Base-by-base conservation (phyloP, 73 alveolate genomes). In the Paramecium bursaria region DNA sequence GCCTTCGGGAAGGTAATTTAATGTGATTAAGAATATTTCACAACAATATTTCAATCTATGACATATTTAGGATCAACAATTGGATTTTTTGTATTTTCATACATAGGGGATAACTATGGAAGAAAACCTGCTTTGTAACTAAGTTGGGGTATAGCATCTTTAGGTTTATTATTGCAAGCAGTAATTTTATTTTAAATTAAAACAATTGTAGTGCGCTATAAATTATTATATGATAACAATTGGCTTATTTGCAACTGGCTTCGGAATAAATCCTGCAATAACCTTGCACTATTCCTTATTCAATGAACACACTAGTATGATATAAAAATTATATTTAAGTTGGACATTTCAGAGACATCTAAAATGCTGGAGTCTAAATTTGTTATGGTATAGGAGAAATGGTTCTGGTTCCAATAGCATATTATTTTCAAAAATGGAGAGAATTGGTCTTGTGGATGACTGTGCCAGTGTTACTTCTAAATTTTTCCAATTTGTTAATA, bases 211-310 rank as follows among this genome's bases (percentile, higher is more conserved):
- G 76, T 29, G 30, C 7, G 31, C 76, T 23, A n/a, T 29, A 26
- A 57, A 57, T 57, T 29, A 25, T 26, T 26, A 3, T 26, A 57
- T 29, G 49, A 57, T 57, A 57, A 29, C 79, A 3, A 30, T 53
- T 27, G 88, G 77, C 10, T 19, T 75, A 50, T 75, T 75, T 22
- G 23, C 50, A 26, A 10, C 35, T 7, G 88, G 88, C 1, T 75
- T 75, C 50, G 88, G 88, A n/a, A 19, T 48, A 0, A 75, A 75
- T 50, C 77, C 88, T 50, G 88, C 88, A 0, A 75, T 75, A 13
- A 75, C 74, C 6, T 27, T 75, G 3, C 88, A 75, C 31, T 75
- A 50, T 50, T 75, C 88, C 6, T 75, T 75, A 27, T n/a, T 75
- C 4, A 75, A 75, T 75, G 88, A 75, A 21, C 88, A 75, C 30